Evolutionary conservation across 257 asterid species (phyloP), one percentile per base, ranked within the genome.

Genomic region (Euphrasia confusa): DNA sequence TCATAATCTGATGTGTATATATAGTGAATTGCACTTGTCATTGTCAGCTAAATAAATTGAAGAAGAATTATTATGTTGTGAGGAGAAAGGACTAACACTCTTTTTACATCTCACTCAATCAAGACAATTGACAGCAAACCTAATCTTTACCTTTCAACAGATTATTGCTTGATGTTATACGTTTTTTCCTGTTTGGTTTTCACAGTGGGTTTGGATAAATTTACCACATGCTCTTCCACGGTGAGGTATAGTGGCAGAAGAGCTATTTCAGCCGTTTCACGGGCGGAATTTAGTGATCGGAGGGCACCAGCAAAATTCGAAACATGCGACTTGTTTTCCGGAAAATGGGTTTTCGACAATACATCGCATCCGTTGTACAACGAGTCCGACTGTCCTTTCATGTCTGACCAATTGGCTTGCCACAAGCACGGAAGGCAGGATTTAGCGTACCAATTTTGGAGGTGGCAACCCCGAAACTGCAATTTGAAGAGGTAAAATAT

Each of bases 161-260:
- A 30, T 5, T 30, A 3, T 30, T 30, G 35, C 5, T 30, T 30
- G 35, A 30, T 12, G 7, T 48, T 6, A n/a, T 17, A 5, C 15
- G 11, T 32, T 27, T 27, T n/a, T 63, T 64, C 49, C 58, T 64
- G 65, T 61, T 61, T 67, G 63, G 58, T 10, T 50, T 60, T 26
- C 32, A 69, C 64, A 88, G 94, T 58, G 62, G 71, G 70, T 44
- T 59, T 88, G 73, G 87, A 91, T 75, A 82, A 80, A 69, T 77
- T 61, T 24, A 83, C 89, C 42, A 77, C 49, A 42, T 91, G 98
- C 65, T 66, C 72, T 10, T 72, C 86, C 60, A 93, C 94, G 24
- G 82, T 83, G 58, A 69, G 76, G 75, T 93, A 93, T 54, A 75
- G 79, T 71, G 95, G 95, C 57, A 75, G 82, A 75, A 81, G 83